Conservation (phyloP, 176 grass and related monocot species). For the Pharus latifolius region DNA sequence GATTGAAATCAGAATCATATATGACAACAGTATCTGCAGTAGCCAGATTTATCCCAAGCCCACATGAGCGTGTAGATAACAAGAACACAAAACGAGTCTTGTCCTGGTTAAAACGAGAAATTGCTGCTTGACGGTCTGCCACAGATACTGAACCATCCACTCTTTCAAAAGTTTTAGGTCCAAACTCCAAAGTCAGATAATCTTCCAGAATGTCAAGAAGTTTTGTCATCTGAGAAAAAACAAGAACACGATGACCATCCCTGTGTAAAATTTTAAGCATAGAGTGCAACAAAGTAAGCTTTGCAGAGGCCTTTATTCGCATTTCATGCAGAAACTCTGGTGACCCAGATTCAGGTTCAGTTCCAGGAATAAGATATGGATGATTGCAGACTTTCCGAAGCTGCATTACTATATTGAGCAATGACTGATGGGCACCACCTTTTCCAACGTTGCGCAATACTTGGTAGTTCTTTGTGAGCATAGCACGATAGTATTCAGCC, state of each 20-base stretch:
- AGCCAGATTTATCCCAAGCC: conserved; percentile 97
- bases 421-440: conserved; percentile 73
- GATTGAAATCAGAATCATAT: conserved; percentile 99
- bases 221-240: conserved; percentile 99
- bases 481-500: conserved; percentile 93
- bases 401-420: conserved; percentile 99
- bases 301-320: conserved; percentile 97
- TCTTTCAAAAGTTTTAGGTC: conserved; percentile 83
- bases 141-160: conserved; percentile 95
- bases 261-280: conserved; percentile 86
- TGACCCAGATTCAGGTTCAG: conserved; percentile 90
- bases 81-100: conserved; percentile 98
- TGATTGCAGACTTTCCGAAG: conserved; percentile 99
- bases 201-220: conserved; percentile 99
- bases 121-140: conserved; percentile 76
- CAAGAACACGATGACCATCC: conserved; percentile 90
- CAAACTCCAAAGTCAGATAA: conserved; percentile 78
- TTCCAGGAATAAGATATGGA: conserved; percentile 97
- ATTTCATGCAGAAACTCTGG: conserved; percentile 91
- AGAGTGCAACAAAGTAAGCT: conserved; percentile 74
- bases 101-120: conserved; percentile 95
- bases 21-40: conserved; percentile 98
- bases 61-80: conserved; percentile 93
- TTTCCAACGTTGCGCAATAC: conserved; percentile 85
- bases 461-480: conserved; percentile 98